Conservation (phyloP, 2,329 filamentous ascomycete genomes). For the Epichloe festucae region DNA sequence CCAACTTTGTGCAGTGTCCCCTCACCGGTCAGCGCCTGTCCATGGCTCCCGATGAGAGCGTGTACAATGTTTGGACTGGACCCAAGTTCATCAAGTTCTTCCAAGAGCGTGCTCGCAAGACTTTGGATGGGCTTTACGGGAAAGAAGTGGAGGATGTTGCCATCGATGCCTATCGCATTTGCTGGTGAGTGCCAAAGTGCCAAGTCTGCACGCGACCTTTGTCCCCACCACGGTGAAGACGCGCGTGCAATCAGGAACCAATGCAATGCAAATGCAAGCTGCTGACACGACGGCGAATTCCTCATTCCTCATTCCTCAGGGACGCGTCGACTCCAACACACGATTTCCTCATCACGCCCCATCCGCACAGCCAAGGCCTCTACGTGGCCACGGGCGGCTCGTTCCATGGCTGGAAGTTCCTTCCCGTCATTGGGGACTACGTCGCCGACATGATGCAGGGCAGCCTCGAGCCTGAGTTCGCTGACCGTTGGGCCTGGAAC, state of each 20-base stretch:
- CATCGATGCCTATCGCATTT: constrained; percentile 32
- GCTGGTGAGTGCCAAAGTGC: constrained; percentile 26
- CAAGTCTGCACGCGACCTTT: not conserved
- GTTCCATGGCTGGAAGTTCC: constrained; percentile 53
- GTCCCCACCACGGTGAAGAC: not conserved
- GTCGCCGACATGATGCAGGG: constrained; percentile 35
- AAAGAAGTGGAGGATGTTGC: constrained; percentile 23
- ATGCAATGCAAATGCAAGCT: not conserved
- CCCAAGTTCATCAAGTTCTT: constrained; percentile 26
- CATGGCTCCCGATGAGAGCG: constrained; percentile 28
- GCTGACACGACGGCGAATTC: not conserved
- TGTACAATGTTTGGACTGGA: constrained; percentile 31
- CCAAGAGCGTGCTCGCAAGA: constrained; percentile 28
- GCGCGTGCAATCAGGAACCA: not conserved
- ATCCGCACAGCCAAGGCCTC: constrained; percentile 35
- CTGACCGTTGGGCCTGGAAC: constrained; percentile 33
- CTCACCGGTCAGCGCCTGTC: constrained; percentile 38
- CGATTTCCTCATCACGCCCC: constrained; percentile 46
- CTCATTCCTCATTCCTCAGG: constrained; percentile 28
- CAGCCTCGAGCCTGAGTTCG: constrained; percentile 24
- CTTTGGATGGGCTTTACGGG: constrained; percentile 29
- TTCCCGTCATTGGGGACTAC: constrained; percentile 49
- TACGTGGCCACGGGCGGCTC: constrained; percentile 50
- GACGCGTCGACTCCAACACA: constrained; percentile 49
- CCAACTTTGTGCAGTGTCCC: constrained; percentile 33